These are phyloP conservation scores for Penicillium ochrochloron DNA, from an alignment of 495 filamentous ascomycete genomes.

Conservation along the genomic window DNA sequence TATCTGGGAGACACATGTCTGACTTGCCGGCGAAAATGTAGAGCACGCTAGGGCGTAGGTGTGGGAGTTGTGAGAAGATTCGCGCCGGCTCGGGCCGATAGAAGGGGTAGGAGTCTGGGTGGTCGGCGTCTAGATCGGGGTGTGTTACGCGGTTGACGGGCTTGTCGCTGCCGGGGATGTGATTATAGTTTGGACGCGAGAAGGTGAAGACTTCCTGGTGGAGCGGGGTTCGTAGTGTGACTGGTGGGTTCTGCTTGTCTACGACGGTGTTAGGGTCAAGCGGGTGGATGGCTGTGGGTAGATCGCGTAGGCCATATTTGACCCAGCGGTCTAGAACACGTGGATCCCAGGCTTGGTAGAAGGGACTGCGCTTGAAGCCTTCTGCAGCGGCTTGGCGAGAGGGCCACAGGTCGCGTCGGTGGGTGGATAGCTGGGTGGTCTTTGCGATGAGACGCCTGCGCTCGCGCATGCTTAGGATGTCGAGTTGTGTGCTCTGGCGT, in stretches of 20 bases:
- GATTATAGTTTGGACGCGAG: constrained; percentile 56
- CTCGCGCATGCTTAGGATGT: constrained; percentile 28
- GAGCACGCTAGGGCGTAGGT: constrained; percentile 76
- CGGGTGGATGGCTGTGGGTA: constrained; percentile 64
- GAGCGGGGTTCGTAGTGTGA: constrained; percentile 62
- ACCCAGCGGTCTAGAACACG: constrained; percentile 71
- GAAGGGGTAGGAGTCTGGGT: constrained; percentile 60
- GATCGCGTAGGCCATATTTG: constrained; percentile 65
- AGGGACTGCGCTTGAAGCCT: constrained; percentile 61
- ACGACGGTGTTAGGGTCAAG: constrained; percentile 25
- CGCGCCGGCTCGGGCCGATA: constrained; percentile 73
- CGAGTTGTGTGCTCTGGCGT: constrained; percentile 49
- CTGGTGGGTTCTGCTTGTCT: constrained; percentile 43
- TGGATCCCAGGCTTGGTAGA: constrained; percentile 77
- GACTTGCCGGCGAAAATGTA: constrained; percentile 79
- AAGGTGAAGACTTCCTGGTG: constrained; percentile 69
- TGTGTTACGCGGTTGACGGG: constrained; percentile 49
- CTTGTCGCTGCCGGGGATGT: constrained; percentile 38
- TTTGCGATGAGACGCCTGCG: constrained; percentile 38
- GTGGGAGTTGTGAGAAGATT: constrained; percentile 66
- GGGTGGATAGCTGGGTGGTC: constrained; percentile 59
- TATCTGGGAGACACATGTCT: constrained; percentile 59
- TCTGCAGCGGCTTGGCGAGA: constrained; percentile 63
- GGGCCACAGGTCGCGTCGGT: constrained; percentile 74
- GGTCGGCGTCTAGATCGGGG: constrained; percentile 50